phyloP scores from a whole-genome alignment of 1,284 basidiomycete genomes.

The Moesziomyces antarcticus region DNA sequence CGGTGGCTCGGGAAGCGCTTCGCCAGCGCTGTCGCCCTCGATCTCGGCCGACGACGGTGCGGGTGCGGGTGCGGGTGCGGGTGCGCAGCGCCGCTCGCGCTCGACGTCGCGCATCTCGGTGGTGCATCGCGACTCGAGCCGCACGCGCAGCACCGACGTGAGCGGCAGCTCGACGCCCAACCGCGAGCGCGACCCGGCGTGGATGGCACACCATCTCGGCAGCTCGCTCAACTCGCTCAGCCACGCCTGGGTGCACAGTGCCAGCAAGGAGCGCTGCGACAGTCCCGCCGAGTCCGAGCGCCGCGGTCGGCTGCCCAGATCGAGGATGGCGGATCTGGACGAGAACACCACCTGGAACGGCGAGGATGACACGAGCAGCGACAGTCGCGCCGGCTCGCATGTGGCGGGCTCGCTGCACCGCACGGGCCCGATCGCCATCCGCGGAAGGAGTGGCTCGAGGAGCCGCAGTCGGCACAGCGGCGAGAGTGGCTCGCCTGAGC shows the following conservation, averaged over 20 bases:
- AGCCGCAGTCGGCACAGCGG: conserved; percentile 49
- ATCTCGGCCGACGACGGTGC: conserved; percentile 18
- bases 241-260: conserved; percentile 14
- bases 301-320: conserved; percentile 32
- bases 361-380: conserved; percentile 24
- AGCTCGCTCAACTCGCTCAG: conserved; percentile 23
- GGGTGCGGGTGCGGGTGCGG: neutral
- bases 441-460: conserved; percentile 37
- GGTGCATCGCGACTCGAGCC: conserved; percentile 30
- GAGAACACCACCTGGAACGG: conserved; percentile 52
- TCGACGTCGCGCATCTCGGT: conserved; percentile 37
- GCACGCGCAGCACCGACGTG: conserved; percentile 39
- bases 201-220: conserved; percentile 25
- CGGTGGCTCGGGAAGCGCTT: conserved; percentile 19
- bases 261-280: conserved; percentile 33
- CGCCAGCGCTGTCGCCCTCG: conserved; percentile 18
- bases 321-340: conserved; percentile 47
- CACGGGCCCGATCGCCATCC: conserved; percentile 31
- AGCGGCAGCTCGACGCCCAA: conserved; percentile 44
- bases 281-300: conserved; percentile 48
- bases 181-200: conserved; percentile 28
- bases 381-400: conserved; percentile 17
- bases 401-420: conserved; percentile 12
- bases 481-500: conserved; percentile 36
- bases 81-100: conserved; percentile 29